A percentile compares a stretch with the other conserved stretches of the same genome.
These are phyloP conservation scores for Sugiyamaella qingdaonensis DNA, from an alignment of 805 yeast species.

Conservation along the genomic window DNA sequence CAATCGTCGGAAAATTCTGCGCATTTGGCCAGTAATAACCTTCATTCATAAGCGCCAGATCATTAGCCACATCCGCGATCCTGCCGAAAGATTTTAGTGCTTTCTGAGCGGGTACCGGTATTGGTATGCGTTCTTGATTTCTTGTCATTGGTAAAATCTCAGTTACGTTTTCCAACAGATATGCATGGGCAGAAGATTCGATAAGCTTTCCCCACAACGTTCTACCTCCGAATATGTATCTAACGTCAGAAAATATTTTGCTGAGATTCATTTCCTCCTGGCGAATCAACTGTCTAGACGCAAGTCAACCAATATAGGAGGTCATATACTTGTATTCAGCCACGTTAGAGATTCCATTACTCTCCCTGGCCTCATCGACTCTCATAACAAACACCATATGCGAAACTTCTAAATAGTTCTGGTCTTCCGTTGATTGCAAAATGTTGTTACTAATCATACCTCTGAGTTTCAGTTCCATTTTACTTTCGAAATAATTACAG, in stretches of 20 bases:
- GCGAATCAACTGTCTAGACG: too few species aligned
- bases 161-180: neutral
- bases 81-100: neutral
- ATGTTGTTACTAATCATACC: neutral
- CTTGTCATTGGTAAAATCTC: neutral
- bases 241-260: neutral
- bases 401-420: neutral
- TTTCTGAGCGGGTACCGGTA: neutral
- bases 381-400: neutral
- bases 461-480: neutral
- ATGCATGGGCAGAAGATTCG: neutral
- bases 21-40: neutral
- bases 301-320: neutral
- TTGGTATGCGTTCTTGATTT: neutral
- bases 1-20: neutral
- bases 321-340: neutral
- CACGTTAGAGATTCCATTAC: neutral
- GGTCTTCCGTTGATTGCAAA: neutral
- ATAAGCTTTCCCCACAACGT: neutral
- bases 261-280: too few species aligned
- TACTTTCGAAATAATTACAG: neutral
- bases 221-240: neutral
- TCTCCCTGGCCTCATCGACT: neutral
- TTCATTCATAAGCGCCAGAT: neutral
- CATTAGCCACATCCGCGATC: neutral